Conservation (phyloP, 2,329 filamentous ascomycete species). For the Penicillium verrucosum region DNA sequence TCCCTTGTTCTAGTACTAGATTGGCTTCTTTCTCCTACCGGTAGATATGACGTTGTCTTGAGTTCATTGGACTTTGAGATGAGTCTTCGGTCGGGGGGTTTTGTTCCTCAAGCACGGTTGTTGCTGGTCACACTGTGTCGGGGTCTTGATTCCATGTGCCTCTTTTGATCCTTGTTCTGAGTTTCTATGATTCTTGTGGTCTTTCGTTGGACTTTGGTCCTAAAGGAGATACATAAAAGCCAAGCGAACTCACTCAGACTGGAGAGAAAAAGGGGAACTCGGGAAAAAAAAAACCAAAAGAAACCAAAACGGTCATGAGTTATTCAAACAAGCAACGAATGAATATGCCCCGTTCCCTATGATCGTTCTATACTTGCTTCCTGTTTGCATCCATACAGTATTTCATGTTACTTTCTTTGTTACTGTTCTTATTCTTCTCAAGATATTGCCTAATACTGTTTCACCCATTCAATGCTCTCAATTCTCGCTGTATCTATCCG, state of each 20-base stretch:
- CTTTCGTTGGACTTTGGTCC: constrained; percentile 16
- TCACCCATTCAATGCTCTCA: background rate
- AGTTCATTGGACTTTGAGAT: constrained; percentile 13
- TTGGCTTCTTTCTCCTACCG: constrained; percentile 6
- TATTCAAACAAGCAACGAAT: constrained; percentile 28
- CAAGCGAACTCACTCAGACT: background rate
- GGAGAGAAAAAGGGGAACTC: constrained; percentile 5
- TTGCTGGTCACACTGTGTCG: constrained; percentile 37
- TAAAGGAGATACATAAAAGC: constrained; percentile 5
- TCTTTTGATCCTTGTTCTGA: constrained; percentile 6
- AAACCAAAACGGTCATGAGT: constrained; percentile 20
- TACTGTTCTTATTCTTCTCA: constrained; percentile 15
- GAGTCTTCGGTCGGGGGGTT: constrained; percentile 8
- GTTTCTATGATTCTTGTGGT: constrained; percentile 8
- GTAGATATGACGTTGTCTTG: constrained; percentile 17
- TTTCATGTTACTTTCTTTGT: constrained; percentile 17
- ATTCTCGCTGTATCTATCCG: background rate
- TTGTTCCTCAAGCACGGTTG: constrained; percentile 26
- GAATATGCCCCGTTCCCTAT: constrained; percentile 25
- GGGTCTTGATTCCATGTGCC: constrained; percentile 13
- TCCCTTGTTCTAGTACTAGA: constrained; percentile 66
- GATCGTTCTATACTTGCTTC: constrained; percentile 10
- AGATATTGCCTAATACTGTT: constrained; percentile 21
- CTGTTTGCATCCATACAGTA: constrained; percentile 14
- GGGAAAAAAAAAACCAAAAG: constrained; percentile 14